These are phyloP conservation scores for Yamadazyma jaroonii DNA, from an alignment of 1,139 yeast species.

Conservation along the genomic window DNA sequence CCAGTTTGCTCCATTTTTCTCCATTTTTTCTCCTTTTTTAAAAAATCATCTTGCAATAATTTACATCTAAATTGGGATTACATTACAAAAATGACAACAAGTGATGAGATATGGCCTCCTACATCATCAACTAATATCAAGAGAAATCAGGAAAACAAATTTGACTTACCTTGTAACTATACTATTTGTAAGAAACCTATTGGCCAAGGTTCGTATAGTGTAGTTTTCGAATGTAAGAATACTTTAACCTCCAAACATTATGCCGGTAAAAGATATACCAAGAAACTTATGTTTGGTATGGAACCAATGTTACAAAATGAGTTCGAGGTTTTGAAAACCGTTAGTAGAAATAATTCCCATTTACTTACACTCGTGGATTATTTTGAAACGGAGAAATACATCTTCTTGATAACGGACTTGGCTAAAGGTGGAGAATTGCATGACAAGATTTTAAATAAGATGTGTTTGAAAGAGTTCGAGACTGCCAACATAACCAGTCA, in stretches of 20 bases:
- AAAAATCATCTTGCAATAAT: background rate
- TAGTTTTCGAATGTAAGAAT: slow-evolving; percentile 38
- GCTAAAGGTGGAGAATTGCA: slow-evolving; percentile 73
- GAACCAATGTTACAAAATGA: slow-evolving; percentile 49
- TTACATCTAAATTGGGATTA: background rate
- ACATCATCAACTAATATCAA: slow-evolving; percentile 14
- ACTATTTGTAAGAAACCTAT: slow-evolving; percentile 27
- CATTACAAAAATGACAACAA: background rate
- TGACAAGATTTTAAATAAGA: slow-evolving; percentile 50
- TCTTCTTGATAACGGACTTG: slow-evolving; percentile 64
- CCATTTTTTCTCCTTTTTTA: slow-evolving; percentile 1
- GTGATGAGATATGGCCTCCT: slow-evolving; percentile 18
- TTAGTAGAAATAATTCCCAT: slow-evolving; percentile 42
- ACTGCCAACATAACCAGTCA: slow-evolving; percentile 40
- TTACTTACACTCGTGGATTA: slow-evolving; percentile 64
- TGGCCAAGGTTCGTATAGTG: slow-evolving; percentile 40
- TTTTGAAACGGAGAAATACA: slow-evolving; percentile 60
- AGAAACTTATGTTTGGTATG: slow-evolving; percentile 32
- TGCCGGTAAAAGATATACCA: slow-evolving; percentile 38
- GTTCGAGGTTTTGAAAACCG: slow-evolving; percentile 50
- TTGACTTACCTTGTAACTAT: slow-evolving; percentile 30
- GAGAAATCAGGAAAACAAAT: slow-evolving; percentile 11
- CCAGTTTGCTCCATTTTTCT: slow-evolving; percentile 1
- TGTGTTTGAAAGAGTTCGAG: slow-evolving; percentile 40
- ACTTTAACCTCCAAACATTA: slow-evolving; percentile 30